Evolutionary conservation across 2,329 filamentous ascomycete species (phyloP), one percentile per base, ranked within the genome.

Genomic region (Aspergillus pseudonomiae): DNA sequence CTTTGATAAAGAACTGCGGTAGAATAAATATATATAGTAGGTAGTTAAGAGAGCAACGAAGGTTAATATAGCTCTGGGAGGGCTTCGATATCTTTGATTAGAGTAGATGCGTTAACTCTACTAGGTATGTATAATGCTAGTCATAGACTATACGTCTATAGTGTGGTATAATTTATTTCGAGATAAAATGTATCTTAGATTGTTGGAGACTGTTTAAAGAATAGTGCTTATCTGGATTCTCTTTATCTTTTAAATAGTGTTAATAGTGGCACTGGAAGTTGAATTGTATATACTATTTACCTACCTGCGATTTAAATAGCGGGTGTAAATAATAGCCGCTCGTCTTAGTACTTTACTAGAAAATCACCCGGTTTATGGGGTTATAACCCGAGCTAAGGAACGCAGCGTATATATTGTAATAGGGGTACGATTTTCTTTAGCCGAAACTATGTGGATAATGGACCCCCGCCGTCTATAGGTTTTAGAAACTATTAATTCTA

Each of bases 401-500:
- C 56, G 28, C 11, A 66, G 67, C 24, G 55, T 30, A 26, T 6
- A 46, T 36, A 54, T 28, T n/a, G 63, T 63, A 28, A 45, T 26
- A 12, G 55, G 57, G 28, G 58, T 67, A 26, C 59, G 69, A 7
- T 71, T 71, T 32, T 68, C 65, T 2, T 65, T 72, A 1, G 64
- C 68, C 5, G 67, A 68, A 67, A 53, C 65, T 1, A 28, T 68
- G 19, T 58, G 64, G 41, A 71, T 63, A 21, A 68, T 30, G 30
- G 30, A 30, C 30, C 30, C 4, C 30, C 30, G 30, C 30, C 4
- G 30, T 5, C 4, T 30, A 30, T 5, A 30, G 30, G 30, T 5
- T 21, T 55, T 75, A 26, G 72, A 75, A 45, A 73, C 36, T 12
- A 74, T 73, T 10, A 64, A 73, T 43, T 67, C 66, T 57, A 57